Evolutionary conservation across 2,329 filamentous ascomycete genomes (phyloP).

Genomic region (Trichoderma koningii): DNA sequence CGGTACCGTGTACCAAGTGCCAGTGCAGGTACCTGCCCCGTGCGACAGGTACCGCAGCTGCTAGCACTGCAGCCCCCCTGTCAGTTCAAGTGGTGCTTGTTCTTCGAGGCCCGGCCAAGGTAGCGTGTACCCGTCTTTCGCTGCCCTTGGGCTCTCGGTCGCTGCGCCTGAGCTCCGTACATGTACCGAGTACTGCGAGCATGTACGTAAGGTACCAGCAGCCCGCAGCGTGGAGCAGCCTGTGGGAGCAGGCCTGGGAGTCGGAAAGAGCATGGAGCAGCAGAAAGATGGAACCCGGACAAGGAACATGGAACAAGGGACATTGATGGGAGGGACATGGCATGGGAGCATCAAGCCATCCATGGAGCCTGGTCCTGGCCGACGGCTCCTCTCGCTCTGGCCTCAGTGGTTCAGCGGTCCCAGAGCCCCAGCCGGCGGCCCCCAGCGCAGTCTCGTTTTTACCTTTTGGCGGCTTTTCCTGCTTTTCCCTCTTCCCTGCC

Average conservation of each 20-base stretch:
- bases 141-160: neutral
- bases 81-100: neutral
- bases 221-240: constrained; percentile 9
- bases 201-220: neutral
- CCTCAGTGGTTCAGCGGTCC: constrained; percentile 26
- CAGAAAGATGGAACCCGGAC: constrained; percentile 2
- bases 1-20: constrained; percentile 12
- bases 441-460: constrained; percentile 9
- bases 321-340: no score
- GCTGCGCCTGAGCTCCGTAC: neutral
- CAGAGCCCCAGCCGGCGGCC: constrained; percentile 20
- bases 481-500: constrained; percentile 27
- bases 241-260: no score
- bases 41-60: constrained; percentile 5
- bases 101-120: neutral
- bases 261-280: constrained; percentile 20
- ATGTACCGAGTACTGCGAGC: neutral
- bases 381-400: neutral
- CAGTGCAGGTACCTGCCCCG: constrained; percentile 6
- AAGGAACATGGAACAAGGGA: neutral
- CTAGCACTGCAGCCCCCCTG: constrained; percentile 6
- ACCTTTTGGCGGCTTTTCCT: neutral
- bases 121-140: neutral
- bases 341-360: no score
- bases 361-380: constrained; percentile 17